Conservation (phyloP, 2,329 filamentous ascomycete species). For the Fusarium cyanostomum region DNA sequence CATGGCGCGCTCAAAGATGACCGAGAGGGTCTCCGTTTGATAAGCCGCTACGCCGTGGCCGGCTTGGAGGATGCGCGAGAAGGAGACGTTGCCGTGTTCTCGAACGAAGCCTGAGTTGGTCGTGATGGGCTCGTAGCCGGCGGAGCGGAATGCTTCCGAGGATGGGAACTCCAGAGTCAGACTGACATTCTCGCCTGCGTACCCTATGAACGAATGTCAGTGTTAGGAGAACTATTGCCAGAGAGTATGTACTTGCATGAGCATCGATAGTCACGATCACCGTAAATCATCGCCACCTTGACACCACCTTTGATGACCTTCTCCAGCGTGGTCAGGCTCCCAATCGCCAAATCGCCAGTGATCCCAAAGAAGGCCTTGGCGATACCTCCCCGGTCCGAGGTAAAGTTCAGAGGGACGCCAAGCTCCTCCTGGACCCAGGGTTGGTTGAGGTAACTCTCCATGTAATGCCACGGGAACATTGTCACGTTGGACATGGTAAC, state of each 20-base stretch:
- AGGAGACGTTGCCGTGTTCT: conserved; percentile 76
- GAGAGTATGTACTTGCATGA: conserved; percentile 57
- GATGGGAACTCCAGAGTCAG: conserved; percentile 68
- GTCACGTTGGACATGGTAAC: conserved; percentile 64
- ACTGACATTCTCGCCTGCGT: conserved; percentile 69
- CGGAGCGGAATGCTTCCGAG: conserved; percentile 62
- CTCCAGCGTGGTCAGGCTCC: conserved; percentile 55
- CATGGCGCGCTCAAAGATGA: conserved; percentile 67
- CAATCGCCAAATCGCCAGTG: conserved; percentile 65
- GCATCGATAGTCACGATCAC: conserved; percentile 67
- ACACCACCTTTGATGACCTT: conserved; percentile 67
- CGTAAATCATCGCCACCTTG: conserved; percentile 75
- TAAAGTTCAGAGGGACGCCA: conserved; percentile 69
- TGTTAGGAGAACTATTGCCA: rapidly evolving
- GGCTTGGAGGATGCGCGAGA: conserved; percentile 70
- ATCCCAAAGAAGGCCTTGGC: conserved; percentile 63
- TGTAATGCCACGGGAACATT: conserved; percentile 68
- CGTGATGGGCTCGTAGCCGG: conserved; percentile 75
- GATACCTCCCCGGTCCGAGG: conserved; percentile 51
- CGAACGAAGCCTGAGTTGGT: conserved; percentile 77
- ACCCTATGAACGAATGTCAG: conserved; percentile 16
- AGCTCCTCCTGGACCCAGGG: conserved; percentile 65
- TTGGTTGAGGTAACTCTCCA: conserved; percentile 70
- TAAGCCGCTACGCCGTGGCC: conserved; percentile 69
- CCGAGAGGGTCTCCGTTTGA: conserved; percentile 64